Evolutionary conservation across 108 stramenopile genomes (phyloP).

Genomic region (Cyclotella baltica): DNA sequence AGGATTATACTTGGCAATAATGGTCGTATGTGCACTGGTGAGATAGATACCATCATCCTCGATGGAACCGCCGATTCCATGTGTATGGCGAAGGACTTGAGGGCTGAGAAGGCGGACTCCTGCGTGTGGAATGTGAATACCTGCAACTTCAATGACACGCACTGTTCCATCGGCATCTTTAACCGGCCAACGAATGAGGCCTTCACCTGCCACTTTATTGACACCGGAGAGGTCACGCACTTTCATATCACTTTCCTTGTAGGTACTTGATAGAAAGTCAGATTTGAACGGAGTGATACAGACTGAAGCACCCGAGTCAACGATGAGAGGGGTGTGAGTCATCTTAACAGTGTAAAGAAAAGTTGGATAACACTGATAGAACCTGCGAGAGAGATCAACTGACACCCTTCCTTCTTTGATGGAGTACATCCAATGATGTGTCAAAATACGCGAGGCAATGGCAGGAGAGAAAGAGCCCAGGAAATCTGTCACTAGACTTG

Average conservation of each 20-base stretch:
- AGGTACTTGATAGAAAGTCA: conserved; percentile 22
- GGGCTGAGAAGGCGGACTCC: conserved; percentile 24
- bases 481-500: no score
- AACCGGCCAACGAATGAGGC: conserved; percentile 22
- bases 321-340: conserved; percentile 11
- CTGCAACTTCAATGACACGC: background rate
- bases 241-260: conserved; percentile 8
- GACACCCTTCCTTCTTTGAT: background rate
- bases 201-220: conserved; percentile 28
- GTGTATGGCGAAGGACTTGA: conserved; percentile 46
- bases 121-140: conserved; percentile 17
- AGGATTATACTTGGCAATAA: background rate
- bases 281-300: conserved; percentile 18
- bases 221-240: conserved; percentile 19
- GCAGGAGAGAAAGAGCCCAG: background rate
- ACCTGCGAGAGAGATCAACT: background rate
- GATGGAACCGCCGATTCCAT: background rate
- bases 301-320: conserved; percentile 28
- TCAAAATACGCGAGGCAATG: background rate
- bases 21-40: background rate
- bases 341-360: background rate
- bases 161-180: background rate
- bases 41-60: background rate
- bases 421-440: no score
- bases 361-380: background rate